A percentile compares a stretch with the other conserved stretches of the same genome.
phyloP scores from a whole-genome alignment of 1,284 basidiomycete genomes.

The Rhizoctonia solani region DNA sequence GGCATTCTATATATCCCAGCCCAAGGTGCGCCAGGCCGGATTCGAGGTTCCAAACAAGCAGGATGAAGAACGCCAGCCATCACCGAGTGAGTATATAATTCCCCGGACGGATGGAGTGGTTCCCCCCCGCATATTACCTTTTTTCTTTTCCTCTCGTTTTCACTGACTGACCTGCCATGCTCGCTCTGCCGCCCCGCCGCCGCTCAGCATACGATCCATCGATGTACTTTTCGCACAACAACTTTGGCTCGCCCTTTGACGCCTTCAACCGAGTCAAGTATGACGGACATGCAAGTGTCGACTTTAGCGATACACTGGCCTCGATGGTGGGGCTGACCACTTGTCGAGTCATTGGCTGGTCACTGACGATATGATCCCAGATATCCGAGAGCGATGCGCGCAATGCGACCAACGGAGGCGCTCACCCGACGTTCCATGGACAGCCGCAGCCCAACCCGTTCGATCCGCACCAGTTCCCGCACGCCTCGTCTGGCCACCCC shows the following conservation, averaged over 20 bases:
- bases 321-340: constrained; percentile 6
- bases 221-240: constrained; percentile 32
- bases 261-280: constrained; percentile 32
- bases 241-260: constrained; percentile 30
- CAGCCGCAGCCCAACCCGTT: constrained; percentile 20
- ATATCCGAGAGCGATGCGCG: constrained; percentile 32
- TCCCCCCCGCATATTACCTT: background rate
- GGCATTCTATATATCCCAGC: constrained; percentile 30
- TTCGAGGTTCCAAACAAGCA: constrained; percentile 24
- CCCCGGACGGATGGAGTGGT: background rate
- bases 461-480: constrained; percentile 28
- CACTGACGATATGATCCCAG: constrained; percentile 7
- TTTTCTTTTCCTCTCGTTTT: too few species aligned
- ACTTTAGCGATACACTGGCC: constrained; percentile 27
- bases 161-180: too few species aligned
- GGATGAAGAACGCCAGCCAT: constrained; percentile 27
- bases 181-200: constrained; percentile 29
- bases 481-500: constrained; percentile 16
- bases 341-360: background rate
- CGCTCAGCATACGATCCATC: constrained; percentile 28
- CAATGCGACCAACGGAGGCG: constrained; percentile 5
- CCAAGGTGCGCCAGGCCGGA: constrained; percentile 31
- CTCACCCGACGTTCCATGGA: too few species aligned
- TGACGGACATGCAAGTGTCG: background rate
- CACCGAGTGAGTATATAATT: constrained; percentile 27